Conservation (phyloP, 768 basidiomycete genomes). For the Psilocybe azurescens region DNA sequence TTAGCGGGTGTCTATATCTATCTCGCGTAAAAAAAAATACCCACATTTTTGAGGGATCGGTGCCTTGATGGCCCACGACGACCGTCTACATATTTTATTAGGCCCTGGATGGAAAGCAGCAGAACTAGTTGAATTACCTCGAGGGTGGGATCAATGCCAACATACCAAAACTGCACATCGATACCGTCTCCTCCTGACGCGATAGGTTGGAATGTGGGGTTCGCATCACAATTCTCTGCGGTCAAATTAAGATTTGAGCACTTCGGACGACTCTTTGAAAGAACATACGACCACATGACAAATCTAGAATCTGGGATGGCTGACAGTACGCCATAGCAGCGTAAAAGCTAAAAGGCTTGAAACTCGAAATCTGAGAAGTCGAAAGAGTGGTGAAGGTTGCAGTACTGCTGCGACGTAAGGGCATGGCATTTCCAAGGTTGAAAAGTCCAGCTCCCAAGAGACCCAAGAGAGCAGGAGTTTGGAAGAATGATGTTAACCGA, state of each 20-base stretch:
- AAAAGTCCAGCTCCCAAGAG: constrained; percentile 6
- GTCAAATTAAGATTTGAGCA: neutral
- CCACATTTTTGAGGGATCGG: constrained; percentile 40
- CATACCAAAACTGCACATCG: constrained; percentile 50
- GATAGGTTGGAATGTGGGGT: constrained; percentile 49
- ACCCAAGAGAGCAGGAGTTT: neutral
- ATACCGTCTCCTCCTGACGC: constrained; percentile 56
- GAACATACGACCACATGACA: constrained; percentile 55
- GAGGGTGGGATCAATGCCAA: constrained; percentile 44
- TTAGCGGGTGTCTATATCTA: neutral
- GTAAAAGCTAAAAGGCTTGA: constrained; percentile 53
- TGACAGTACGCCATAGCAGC: constrained; percentile 58
- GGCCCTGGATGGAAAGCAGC: neutral
- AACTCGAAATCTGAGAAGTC: constrained; percentile 44
- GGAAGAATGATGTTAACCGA: constrained; percentile 8
- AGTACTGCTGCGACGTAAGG: constrained; percentile 12
- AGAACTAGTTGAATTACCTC: constrained; percentile 23
- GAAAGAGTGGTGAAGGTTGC: constrained; percentile 41
- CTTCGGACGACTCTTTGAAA: neutral
- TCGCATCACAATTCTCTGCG: constrained; percentile 50
- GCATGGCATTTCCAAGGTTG: constrained; percentile 10
- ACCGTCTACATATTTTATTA: constrained; percentile 28
- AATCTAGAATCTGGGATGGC: constrained; percentile 45
- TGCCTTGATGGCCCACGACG: constrained; percentile 42
- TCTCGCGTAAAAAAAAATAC: neutral